phyloP scores from a whole-genome alignment of 2,329 filamentous ascomycete species.

The Davidsoniella neocaledoniae region DNA sequence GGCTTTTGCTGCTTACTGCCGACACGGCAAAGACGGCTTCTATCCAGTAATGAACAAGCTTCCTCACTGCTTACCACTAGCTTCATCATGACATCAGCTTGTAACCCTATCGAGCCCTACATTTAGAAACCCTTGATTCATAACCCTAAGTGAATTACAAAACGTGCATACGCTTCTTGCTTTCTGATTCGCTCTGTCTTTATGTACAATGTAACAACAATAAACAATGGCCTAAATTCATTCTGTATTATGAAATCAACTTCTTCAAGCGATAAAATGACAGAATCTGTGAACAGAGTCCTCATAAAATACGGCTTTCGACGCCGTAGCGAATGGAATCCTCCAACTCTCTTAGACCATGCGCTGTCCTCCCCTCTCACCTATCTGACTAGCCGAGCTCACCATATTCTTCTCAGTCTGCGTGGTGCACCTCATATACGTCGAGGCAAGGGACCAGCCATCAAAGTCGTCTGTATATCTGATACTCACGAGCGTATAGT shows the following conservation, averaged over 20 bases:
- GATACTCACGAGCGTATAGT: constrained; percentile 63
- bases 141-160: too few species aligned
- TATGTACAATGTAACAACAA: too few species aligned
- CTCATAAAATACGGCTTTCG: constrained; percentile 30
- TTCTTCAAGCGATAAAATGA: background rate
- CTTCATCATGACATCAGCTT: too few species aligned
- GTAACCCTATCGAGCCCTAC: too few species aligned
- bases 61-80: too few species aligned
- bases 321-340: constrained; percentile 30
- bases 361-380: constrained; percentile 53
- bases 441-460: constrained; percentile 33
- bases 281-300: constrained; percentile 16
- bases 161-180: too few species aligned
- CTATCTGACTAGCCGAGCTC: constrained; percentile 42
- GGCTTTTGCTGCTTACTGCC: too few species aligned
- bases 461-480: constrained; percentile 74
- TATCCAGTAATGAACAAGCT: too few species aligned
- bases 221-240: too few species aligned
- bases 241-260: background rate
- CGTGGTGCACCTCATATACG: constrained; percentile 44
- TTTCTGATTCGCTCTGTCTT: too few species aligned
- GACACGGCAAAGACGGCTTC: too few species aligned
- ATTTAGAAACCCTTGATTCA: too few species aligned
- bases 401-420: constrained; percentile 47
- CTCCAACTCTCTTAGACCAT: constrained; percentile 39